These are phyloP conservation scores for Rhizopogon rudus DNA, from an alignment of 768 basidiomycete species.

Conservation along the genomic window DNA sequence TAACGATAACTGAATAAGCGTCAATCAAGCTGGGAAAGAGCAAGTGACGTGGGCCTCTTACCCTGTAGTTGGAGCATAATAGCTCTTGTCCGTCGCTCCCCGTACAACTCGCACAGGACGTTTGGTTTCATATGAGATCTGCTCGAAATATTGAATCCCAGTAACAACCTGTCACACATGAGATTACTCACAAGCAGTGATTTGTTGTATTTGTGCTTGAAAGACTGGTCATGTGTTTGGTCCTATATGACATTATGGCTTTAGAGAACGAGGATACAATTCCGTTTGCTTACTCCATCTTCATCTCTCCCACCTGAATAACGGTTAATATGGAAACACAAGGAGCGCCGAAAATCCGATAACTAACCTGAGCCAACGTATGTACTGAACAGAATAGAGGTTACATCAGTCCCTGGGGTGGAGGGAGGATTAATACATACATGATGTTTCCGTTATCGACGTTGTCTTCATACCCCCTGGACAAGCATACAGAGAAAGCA, in stretches of 20 bases:
- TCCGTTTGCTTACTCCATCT: conserved; percentile 6
- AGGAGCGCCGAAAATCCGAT: not conserved
- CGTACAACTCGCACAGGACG: conserved; percentile 35
- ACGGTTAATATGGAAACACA: not conserved
- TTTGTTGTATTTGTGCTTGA: conserved; percentile 16
- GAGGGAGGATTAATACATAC: conserved; percentile 18
- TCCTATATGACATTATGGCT: conserved; percentile 9
- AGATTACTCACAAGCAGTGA: conserved; percentile 12
- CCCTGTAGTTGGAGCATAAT: conserved; percentile 20
- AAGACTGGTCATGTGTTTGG: conserved; percentile 19
- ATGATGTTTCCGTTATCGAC: conserved; percentile 31
- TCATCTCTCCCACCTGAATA: conserved; percentile 20
- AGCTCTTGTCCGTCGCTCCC: conserved; percentile 16
- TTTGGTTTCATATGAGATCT: conserved; percentile 25
- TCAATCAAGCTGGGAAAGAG: not conserved
- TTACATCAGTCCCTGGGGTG: not conserved
- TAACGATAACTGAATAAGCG: conserved; percentile 21
- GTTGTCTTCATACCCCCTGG: conserved; percentile 39
- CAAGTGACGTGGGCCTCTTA: conserved; percentile 3
- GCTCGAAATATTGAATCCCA: not conserved
- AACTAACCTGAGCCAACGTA: conserved; percentile 30
- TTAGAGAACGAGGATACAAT: not conserved
- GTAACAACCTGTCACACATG: not conserved
- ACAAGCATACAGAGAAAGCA: conserved; percentile 38
- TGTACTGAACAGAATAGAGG: conserved; percentile 15